Evolutionary conservation across 2,329 filamentous ascomycete species (phyloP).

Genomic region (Cytospora schulzeri): DNA sequence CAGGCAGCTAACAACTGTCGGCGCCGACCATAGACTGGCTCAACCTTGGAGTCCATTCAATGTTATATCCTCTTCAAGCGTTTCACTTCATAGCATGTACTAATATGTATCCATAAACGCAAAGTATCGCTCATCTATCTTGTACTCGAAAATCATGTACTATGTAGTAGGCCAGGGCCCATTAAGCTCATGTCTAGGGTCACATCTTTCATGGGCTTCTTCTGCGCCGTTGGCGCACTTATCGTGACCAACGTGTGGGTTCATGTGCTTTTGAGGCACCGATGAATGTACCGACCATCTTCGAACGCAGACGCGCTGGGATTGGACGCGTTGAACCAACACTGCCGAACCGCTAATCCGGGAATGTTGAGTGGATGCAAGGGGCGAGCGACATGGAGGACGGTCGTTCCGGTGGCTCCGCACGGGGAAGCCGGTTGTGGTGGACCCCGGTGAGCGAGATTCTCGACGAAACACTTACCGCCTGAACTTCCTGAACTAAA

Average conservation of each 20-base stretch:
- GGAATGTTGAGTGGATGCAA: conserved; percentile 38
- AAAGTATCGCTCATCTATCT: too few relatives aligned
- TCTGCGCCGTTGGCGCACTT: conserved; percentile 54
- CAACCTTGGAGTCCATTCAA: too few relatives aligned
- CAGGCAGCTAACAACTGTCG: too few relatives aligned
- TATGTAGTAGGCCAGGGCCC: too few relatives aligned
- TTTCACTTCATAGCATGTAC: too few relatives aligned
- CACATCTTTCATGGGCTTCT: conserved; percentile 29
- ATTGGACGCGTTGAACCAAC: conserved; percentile 42
- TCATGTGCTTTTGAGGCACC: conserved; percentile 36
- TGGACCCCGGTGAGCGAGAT: conserved; percentile 7
- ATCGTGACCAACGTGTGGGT: conserved; percentile 50
- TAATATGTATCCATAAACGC: too few relatives aligned
- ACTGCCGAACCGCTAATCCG: conserved; percentile 33
- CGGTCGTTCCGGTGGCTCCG: conserved; percentile 8
- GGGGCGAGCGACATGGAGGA: conserved; percentile 28
- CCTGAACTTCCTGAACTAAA: conserved; percentile 6
- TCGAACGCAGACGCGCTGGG: conserved; percentile 36
- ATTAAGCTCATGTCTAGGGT: too few relatives aligned
- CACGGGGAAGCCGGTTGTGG: conserved; percentile 23
- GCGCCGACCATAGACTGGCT: too few relatives aligned
- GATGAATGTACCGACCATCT: conserved; percentile 34
- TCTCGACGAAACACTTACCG: conserved; percentile 19
- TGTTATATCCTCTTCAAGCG: too few relatives aligned
- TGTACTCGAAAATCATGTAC: too few relatives aligned